Evolutionary conservation across 1,284 basidiomycete genomes (phyloP).

Genomic region (Earliella scabrosa): DNA sequence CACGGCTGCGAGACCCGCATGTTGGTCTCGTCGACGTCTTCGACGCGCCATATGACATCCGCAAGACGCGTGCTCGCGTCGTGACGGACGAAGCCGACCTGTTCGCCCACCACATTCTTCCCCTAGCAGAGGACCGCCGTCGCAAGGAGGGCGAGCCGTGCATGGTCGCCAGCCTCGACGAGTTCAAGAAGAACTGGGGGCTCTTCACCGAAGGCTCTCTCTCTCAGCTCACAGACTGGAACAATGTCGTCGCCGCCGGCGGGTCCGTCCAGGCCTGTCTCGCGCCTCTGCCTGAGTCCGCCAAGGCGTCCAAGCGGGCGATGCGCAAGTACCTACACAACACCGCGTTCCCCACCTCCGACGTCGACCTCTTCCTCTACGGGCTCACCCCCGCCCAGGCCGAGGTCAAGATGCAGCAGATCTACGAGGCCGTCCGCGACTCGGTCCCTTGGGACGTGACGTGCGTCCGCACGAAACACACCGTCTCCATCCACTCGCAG

Average conservation of each 20-base stretch:
- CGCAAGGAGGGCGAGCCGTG: slow-evolving; percentile 42
- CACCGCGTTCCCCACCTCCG: slow-evolving; percentile 57
- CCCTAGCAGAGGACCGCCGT: slow-evolving; percentile 32
- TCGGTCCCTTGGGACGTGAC: slow-evolving; percentile 69
- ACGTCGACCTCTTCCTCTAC: slow-evolving; percentile 67
- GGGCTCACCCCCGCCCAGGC: slow-evolving; percentile 60
- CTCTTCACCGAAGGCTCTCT: slow-evolving; percentile 62
- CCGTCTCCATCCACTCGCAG: slow-evolving; percentile 65
- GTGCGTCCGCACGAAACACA: slow-evolving; percentile 64
- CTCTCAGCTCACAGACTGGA: slow-evolving; percentile 59
- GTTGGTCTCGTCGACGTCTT: slow-evolving; percentile 64
- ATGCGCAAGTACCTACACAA: slow-evolving; percentile 60
- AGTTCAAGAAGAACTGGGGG: slow-evolving; percentile 62
- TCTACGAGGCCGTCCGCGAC: slow-evolving; percentile 64
- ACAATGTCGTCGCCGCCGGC: slow-evolving; percentile 63
- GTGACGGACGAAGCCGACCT: slow-evolving; percentile 33
- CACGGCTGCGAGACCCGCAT: slow-evolving; percentile 47
- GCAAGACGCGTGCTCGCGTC: slow-evolving; percentile 42
- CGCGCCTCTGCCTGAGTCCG: slow-evolving; percentile 48
- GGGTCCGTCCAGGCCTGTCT: slow-evolving; percentile 62
- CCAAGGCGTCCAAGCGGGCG: slow-evolving; percentile 53
- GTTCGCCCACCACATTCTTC: slow-evolving; percentile 34
- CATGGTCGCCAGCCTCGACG: slow-evolving; percentile 51
- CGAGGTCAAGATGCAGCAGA: slow-evolving; percentile 56
- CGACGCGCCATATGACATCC: slow-evolving; percentile 48